Evolutionary conservation across 768 basidiomycete species (phyloP), one percentile per base, ranked within the genome.

Genomic region (Boletus rex-veris): DNA sequence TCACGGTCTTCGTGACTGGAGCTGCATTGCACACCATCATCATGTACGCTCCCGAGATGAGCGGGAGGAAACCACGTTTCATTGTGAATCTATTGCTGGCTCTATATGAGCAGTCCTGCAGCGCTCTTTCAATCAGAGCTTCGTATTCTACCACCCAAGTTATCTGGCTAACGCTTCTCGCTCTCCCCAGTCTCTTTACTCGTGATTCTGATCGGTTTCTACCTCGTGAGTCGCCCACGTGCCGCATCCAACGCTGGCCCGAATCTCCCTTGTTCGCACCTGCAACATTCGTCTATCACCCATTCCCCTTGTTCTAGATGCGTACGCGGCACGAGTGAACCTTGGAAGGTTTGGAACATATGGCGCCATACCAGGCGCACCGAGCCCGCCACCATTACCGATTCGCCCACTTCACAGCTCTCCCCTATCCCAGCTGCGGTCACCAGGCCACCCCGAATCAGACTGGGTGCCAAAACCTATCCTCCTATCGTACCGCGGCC

Each of bases 191-290:
- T 59, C 11, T 66, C 64, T 38, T 55, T 70, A 16, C 21, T 60
- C 24, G 36, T 59, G 14, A 58, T 70, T 28, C 38, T 69, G 48
- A 44, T 59, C 21, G 69, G 68, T 18, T 69, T 70, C 58, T 67
- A 57, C 50, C 38, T 61, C 47, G 68, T 70, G 48, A 60, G 60
- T 42, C 60, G 58, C 39, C 52, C 38, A 28, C 60, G 48, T 43
- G 52, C 24, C 6, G 50, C 45, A 33, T 18, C 38, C 43, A 45
- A 46, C 11, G 24, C 55, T 36, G 26, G 55, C 24, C 42, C 53
- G 16, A 48, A 33, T 10, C 28, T 26, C 44, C n/a, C 47, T n/a
- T 16, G 38, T 43, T 33, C 37, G 18, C 48, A 47, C 24, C 14
- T 44, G 11, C 44, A 41, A 52, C 36, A 46, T 38, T 39, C 52